Base-by-base conservation (phyloP, 805 yeast genomes). In the Suhomyces xylopsoci region DNA sequence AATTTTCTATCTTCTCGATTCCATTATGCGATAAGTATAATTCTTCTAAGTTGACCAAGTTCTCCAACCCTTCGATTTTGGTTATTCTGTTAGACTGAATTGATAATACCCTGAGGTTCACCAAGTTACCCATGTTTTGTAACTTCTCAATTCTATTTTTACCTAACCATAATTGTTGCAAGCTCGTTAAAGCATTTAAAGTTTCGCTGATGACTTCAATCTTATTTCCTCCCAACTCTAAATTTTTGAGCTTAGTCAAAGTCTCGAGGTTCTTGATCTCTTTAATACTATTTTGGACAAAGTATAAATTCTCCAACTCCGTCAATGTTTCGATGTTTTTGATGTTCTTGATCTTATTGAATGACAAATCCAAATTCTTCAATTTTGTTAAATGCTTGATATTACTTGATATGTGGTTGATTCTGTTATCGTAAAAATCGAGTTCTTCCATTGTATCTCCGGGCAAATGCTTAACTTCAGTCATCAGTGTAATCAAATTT, bases 141-240 rank as follows among this genome's bases (percentile, higher is more conserved):
- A 94, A 69, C 62, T 72, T 80, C 1, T 79, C 60, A 51, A 94
- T 88, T 56, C 80, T 80, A 69, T 94, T 94, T 64, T 91, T 90
- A 45, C 98, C 99, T 42, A 94, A 75, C 99, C 98, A 94, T 45
- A 94, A 73, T 64, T 92, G 88, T 57, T 82, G 81, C 44, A 94
- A 70, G 48, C 78, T 80, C 0, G 69, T 71, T 53, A 93, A 73
- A 0, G 71, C 68, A 19, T 78, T 77, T 59, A 92, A 65, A 41
- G 82, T 81, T 56, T 83, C 87, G 28, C 73, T 64, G 45, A 88
- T 83, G 41, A 62, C 67, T 44, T 81, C 77, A 45, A 90, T 79
- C 53, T 83, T 78, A 69, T 94, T 94, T 22, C 97, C 99, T 10
- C 98, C 99, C 41, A 94, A 76, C 69, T 94, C 99, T 51, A 94